These are phyloP conservation scores for Podaxis pistillaris DNA, from an alignment of 768 basidiomycete species.

Conservation along the genomic window DNA sequence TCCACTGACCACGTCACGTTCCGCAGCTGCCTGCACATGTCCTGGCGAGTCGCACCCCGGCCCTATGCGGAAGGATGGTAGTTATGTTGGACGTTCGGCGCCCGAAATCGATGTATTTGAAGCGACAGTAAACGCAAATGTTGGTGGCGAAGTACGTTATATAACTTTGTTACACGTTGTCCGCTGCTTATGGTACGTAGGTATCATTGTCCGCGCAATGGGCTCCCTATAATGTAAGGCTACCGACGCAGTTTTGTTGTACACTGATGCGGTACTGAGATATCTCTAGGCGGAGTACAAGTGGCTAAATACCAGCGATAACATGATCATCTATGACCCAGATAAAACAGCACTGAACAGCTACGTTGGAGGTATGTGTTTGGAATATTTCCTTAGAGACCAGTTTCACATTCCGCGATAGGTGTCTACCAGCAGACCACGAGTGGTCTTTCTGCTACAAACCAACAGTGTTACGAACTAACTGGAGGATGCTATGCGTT, in stretches of 20 bases:
- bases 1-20: background rate
- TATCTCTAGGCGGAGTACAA: slow-evolving; percentile 42
- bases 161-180: background rate
- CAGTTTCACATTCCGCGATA: background rate
- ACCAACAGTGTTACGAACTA: slow-evolving; percentile 62
- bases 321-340: slow-evolving; percentile 45
- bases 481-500: slow-evolving; percentile 30
- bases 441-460: slow-evolving; percentile 58
- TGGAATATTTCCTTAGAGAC: background rate
- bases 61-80: slow-evolving; percentile 41
- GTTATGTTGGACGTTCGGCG: slow-evolving; percentile 56
- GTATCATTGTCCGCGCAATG: slow-evolving; percentile 53
- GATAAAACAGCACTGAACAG: slow-evolving; percentile 46
- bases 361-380: slow-evolving; percentile 57
- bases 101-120: slow-evolving; percentile 72
- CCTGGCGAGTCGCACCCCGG: slow-evolving; percentile 41
- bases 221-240: slow-evolving; percentile 57
- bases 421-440: slow-evolving; percentile 59
- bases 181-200: slow-evolving; percentile 18
- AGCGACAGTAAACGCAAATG: slow-evolving; percentile 35
- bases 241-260: slow-evolving; percentile 24
- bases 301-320: slow-evolving; percentile 46
- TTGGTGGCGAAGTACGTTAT: slow-evolving; percentile 25
- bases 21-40: slow-evolving; percentile 36
- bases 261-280: background rate